phyloP scores from a whole-genome alignment of 2,329 filamentous ascomycete genomes.

The Fusarium sp. region DNA sequence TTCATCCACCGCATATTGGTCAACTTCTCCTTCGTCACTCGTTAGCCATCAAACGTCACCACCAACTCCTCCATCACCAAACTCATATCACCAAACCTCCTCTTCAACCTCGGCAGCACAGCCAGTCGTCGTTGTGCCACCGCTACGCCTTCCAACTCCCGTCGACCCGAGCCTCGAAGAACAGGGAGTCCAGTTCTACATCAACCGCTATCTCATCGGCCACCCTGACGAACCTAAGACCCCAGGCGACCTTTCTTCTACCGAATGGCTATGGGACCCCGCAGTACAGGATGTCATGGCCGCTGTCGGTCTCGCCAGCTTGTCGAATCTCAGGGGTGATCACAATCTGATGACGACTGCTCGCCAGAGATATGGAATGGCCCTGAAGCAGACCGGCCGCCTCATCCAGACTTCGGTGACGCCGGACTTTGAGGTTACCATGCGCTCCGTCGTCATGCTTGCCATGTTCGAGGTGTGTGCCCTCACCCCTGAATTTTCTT shows the following conservation, averaged over 20 bases:
- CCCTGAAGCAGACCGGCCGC: slow-evolving; percentile 61
- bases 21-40: slow-evolving; percentile 31
- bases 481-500: slow-evolving; percentile 8
- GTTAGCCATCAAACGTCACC: slow-evolving; percentile 25
- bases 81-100: slow-evolving; percentile 10
- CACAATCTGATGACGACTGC: slow-evolving; percentile 59
- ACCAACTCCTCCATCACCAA: slow-evolving; percentile 33
- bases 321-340: slow-evolving; percentile 66
- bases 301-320: slow-evolving; percentile 68
- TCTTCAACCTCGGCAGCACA: slow-evolving; percentile 1
- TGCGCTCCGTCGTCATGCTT: slow-evolving; percentile 67
- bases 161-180: slow-evolving; percentile 60
- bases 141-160: slow-evolving; percentile 39
- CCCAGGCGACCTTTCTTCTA: slow-evolving; percentile 51
- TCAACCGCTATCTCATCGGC: slow-evolving; percentile 63
- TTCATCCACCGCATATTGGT: slow-evolving; percentile 32
- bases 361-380: slow-evolving; percentile 64
- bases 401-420: slow-evolving; percentile 52
- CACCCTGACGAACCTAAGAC: slow-evolving; percentile 62
- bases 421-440: slow-evolving; percentile 56
- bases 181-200: slow-evolving; percentile 63
- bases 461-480: slow-evolving; percentile 70
- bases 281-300: slow-evolving; percentile 62
- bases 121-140: slow-evolving; percentile 6
- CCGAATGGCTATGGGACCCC: slow-evolving; percentile 53